A percentile compares a stretch with the other conserved stretches of the same genome.
These are phyloP conservation scores for Limonium bicolor DNA, from an alignment of 148 eudicot species.

Conservation along the genomic window DNA sequence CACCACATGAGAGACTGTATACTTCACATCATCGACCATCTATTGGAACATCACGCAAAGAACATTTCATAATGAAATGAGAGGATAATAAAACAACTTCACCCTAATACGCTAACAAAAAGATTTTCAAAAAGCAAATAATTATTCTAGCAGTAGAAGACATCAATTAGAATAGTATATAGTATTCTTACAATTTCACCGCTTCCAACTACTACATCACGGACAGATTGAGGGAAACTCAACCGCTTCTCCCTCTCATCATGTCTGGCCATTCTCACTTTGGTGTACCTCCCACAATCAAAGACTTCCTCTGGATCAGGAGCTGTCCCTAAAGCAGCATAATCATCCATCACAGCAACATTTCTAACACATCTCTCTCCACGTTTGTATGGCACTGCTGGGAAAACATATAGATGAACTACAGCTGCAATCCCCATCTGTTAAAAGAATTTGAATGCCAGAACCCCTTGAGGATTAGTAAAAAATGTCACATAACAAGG, in stretches of 20 bases:
- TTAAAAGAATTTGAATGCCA: slow-evolving; percentile 12
- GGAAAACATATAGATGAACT: slow-evolving; percentile 85
- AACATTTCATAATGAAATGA: slow-evolving; percentile 1
- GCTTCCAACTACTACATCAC: slow-evolving; percentile 93
- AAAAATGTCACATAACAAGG: slow-evolving; percentile 1
- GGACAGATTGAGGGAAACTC: slow-evolving; percentile 78
- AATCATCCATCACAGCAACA: slow-evolving; percentile 86
- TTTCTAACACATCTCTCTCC: slow-evolving; percentile 94
- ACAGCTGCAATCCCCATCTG: slow-evolving; percentile 99
- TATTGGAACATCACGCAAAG: slow-evolving; percentile 11
- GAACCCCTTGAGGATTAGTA: too few relatives aligned
- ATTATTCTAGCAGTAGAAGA: too few relatives aligned
- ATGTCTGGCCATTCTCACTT: slow-evolving; percentile 25
- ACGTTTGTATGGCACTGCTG: slow-evolving; percentile 84
- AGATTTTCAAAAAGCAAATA: too few relatives aligned
- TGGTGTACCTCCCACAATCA: slow-evolving; percentile 54
- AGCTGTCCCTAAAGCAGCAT: slow-evolving; percentile 76
- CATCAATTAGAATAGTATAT: background rate
- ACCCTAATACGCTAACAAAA: too few relatives aligned
- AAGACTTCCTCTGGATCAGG: slow-evolving; percentile 91
- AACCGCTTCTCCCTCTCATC: slow-evolving; percentile 52
- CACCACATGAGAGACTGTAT: slow-evolving; percentile 89
- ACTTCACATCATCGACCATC: slow-evolving; percentile 97
- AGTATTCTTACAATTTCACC: slow-evolving; percentile 72
- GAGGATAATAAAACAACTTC: background rate